These are phyloP conservation scores for Coemansia sp. DNA, from an alignment of 192 early-diverging fungal species.

Conservation along the genomic window DNA sequence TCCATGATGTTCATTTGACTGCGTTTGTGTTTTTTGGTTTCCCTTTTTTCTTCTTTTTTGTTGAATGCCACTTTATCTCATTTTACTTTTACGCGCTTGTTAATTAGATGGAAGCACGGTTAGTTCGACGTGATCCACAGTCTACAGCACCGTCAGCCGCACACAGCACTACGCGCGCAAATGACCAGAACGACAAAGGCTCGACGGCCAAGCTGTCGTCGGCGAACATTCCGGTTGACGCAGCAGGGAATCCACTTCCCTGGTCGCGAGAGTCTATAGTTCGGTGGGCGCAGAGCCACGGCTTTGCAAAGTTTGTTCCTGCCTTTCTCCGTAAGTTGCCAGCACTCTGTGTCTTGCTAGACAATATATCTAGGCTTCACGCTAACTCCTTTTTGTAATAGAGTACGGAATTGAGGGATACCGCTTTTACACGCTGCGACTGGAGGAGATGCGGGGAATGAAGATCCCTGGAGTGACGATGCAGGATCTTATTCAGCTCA, in stretches of 20 bases:
- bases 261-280: constrained; percentile 47
- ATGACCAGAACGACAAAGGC: neutral
- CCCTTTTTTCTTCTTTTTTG: neutral
- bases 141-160: constrained; percentile 10
- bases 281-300: constrained; percentile 35
- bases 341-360: neutral
- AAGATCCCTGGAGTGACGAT: constrained; percentile 36
- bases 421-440: constrained; percentile 39
- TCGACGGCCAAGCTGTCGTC: constrained; percentile 28
- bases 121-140: constrained; percentile 8
- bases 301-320: constrained; percentile 42
- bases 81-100: neutral
- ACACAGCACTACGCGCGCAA: constrained; percentile 6
- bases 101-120: constrained; percentile 14
- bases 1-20: neutral
- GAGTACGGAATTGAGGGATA: constrained; percentile 47
- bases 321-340: constrained; percentile 46
- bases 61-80: neutral
- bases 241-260: constrained; percentile 34
- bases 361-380: neutral
- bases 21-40: neutral
- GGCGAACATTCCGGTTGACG: constrained; percentile 35
- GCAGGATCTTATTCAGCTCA: constrained; percentile 51
- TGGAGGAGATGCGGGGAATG: constrained; percentile 47
- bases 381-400: constrained; percentile 8